phyloP scores from a whole-genome alignment of 768 basidiomycete species.

The Rhodotorula kratochvilovae region DNA sequence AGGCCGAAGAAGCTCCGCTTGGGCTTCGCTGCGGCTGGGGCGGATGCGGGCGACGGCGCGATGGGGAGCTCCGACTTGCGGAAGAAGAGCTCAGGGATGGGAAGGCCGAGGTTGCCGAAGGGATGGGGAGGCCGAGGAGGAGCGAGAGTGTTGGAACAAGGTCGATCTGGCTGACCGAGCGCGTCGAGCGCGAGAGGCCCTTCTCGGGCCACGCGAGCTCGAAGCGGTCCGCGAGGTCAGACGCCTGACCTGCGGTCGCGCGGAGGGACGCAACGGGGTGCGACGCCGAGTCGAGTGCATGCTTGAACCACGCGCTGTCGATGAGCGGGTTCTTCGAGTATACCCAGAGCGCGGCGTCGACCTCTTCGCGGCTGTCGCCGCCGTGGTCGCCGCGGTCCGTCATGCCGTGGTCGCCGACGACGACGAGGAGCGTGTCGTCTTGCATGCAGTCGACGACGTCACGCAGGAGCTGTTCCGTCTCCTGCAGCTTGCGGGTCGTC shows the following conservation, averaged over 20 bases:
- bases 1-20: slow-evolving; percentile 28
- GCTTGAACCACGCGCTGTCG: slow-evolving; percentile 55
- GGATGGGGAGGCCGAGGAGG: slow-evolving; percentile 90
- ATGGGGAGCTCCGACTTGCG: slow-evolving; percentile 37
- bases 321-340: slow-evolving; percentile 55
- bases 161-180: slow-evolving; percentile 86
- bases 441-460: slow-evolving; percentile 64
- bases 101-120: slow-evolving; percentile 84
- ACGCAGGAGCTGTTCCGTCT: slow-evolving; percentile 77
- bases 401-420: slow-evolving; percentile 98
- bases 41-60: background rate
- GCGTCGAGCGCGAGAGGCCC: slow-evolving; percentile 48
- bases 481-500: slow-evolving; percentile 77
- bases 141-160: slow-evolving; percentile 81
- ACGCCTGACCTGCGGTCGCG: slow-evolving; percentile 26
- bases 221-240: slow-evolving; percentile 40
- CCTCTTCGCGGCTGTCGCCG: slow-evolving; percentile 79
- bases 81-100: slow-evolving; percentile 89
- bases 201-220: slow-evolving; percentile 25
- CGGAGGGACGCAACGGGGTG: slow-evolving; percentile 16
- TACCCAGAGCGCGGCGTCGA: slow-evolving; percentile 80
- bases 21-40: slow-evolving; percentile 15
- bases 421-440: slow-evolving; percentile 82
- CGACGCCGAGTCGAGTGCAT: slow-evolving; percentile 41
- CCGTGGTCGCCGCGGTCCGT: slow-evolving; percentile 91